Evolutionary conservation across 495 filamentous ascomycete species (phyloP), one percentile per base, ranked within the genome.

Genomic region (Bacidia gigantensis): DNA sequence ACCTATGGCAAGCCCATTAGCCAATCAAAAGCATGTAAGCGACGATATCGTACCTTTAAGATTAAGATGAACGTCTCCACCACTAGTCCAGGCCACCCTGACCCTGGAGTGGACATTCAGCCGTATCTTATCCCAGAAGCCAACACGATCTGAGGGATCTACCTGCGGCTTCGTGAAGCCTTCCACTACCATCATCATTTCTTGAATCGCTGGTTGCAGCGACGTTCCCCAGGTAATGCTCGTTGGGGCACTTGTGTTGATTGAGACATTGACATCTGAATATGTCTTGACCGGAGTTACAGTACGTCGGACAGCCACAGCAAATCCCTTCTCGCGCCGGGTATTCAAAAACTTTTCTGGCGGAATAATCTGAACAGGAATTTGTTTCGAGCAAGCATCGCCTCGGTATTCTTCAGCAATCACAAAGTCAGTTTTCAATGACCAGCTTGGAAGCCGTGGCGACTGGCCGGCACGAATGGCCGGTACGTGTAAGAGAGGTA

Each of bases 181-280:
- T 70, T 99, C 92, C 53, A 99, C 87, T 22, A 93, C 87, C 80
- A 97, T 95, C 92, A 99, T 99, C 86, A 96, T 95, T 60, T 99
- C 92, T 65, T 99, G 92, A 50, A 99, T 96, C 11, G 89, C 93
- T 23, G 92, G 92, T 56, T 99, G 92, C 62, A 97, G 97, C 0
- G 92, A 95, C 52, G 89, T 86, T 38, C 89, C 87, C 92, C 92
- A 99, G 26, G 89, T 95, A 47, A 97, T 89, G 51, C 84, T 80
- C 7, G 92, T 99, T 9, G 93, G 83, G 54, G 86, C 78, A 53
- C 82, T 83, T 3, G 90, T 96, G 62, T 96, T 90, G 61, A 99
- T 94, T 49, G 94, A 85, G 56, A 97, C 72, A 18, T 73, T 75
- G 56, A 95, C 86, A 56, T 97, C 85, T 0, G 93, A 96, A 63